These are phyloP conservation scores for Parmales sp. DNA, from an alignment of 108 stramenopile genomes.

Conservation along the genomic window DNA sequence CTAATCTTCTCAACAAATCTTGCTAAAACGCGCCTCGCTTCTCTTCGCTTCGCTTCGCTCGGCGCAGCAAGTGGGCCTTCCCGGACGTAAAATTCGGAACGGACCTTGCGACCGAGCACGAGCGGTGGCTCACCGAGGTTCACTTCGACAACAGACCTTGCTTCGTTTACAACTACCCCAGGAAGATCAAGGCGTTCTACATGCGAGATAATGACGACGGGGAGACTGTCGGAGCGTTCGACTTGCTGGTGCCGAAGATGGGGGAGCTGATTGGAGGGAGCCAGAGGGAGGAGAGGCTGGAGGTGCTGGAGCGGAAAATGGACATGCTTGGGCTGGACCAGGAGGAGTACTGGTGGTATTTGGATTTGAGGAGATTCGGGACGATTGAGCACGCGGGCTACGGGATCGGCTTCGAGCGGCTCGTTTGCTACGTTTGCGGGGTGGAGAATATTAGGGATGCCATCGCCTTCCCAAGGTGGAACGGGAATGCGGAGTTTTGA, in stretches of 20 bases:
- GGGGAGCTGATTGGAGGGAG: constrained; percentile 98
- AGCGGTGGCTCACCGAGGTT: constrained; percentile 91
- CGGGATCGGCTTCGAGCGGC: constrained; percentile 96
- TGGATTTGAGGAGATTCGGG: constrained; percentile 80
- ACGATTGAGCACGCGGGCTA: constrained; percentile 98
- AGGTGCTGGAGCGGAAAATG: constrained; percentile 80
- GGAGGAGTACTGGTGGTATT: constrained; percentile 97
- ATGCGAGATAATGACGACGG: constrained; percentile 97
- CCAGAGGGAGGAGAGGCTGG: constrained; percentile 74
- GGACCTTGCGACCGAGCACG: constrained; percentile 93
- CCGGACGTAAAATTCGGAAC: constrained; percentile 96
- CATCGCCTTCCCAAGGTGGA: constrained; percentile 92
- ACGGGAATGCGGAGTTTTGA: constrained; percentile 93
- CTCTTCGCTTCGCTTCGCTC: too few relatives aligned
- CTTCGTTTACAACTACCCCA: constrained; percentile 98
- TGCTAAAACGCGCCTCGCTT: too few relatives aligned
- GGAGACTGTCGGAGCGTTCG: constrained; percentile 95
- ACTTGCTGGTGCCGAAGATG: constrained; percentile 95
- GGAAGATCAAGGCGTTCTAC: constrained; percentile 96
- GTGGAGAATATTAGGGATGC: constrained; percentile 98
- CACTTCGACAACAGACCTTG: constrained; percentile 71
- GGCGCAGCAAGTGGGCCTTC: constrained; percentile 86
- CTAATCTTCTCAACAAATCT: too few relatives aligned
- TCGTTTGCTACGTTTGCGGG: constrained; percentile 94
- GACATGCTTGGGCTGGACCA: constrained; percentile 65